These are phyloP conservation scores for Aspergillus uvarum DNA, from an alignment of 2,329 filamentous ascomycete species.

Conservation along the genomic window DNA sequence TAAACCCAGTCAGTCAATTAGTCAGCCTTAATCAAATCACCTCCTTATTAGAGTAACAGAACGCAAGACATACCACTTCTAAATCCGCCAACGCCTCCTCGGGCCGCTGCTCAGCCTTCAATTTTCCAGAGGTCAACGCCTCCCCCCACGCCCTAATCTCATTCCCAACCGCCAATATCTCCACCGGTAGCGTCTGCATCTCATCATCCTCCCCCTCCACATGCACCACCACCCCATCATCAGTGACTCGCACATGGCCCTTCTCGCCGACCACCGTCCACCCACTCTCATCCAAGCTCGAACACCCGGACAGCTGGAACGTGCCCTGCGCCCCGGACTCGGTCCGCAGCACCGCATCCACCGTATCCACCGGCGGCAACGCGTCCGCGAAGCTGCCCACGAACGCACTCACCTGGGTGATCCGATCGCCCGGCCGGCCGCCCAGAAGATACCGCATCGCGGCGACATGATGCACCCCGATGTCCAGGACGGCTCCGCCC, in stretches of 20 bases:
- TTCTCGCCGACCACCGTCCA: constrained; percentile 28
- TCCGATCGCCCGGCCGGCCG: constrained; percentile 36
- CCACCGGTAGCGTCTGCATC: background rate
- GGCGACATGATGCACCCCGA: constrained; percentile 71
- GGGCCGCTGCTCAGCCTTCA: constrained; percentile 12
- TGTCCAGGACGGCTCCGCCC: constrained; percentile 75
- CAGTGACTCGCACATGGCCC: constrained; percentile 36
- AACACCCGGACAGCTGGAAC: constrained; percentile 58
- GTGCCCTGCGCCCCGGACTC: constrained; percentile 57
- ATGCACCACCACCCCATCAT: constrained; percentile 8
- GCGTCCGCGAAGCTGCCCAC: constrained; percentile 56
- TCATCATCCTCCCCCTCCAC: constrained; percentile 8
- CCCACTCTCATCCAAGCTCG: constrained; percentile 1
- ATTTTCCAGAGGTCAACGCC: constrained; percentile 6
- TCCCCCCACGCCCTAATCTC: constrained; percentile 14
- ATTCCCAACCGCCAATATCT: background rate
- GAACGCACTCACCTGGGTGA: constrained; percentile 54
- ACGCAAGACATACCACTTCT: constrained; percentile 10
- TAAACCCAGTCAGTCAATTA: background rate
- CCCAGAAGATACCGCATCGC: constrained; percentile 56
- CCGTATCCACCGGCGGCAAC: constrained; percentile 65
- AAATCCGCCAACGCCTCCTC: constrained; percentile 20
- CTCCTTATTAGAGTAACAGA: background rate
- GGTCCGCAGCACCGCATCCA: constrained; percentile 59
- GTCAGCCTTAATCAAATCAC: background rate